phyloP scores from a whole-genome alignment of 2,329 filamentous ascomycete genomes.

The Fusarium ramigenum region DNA sequence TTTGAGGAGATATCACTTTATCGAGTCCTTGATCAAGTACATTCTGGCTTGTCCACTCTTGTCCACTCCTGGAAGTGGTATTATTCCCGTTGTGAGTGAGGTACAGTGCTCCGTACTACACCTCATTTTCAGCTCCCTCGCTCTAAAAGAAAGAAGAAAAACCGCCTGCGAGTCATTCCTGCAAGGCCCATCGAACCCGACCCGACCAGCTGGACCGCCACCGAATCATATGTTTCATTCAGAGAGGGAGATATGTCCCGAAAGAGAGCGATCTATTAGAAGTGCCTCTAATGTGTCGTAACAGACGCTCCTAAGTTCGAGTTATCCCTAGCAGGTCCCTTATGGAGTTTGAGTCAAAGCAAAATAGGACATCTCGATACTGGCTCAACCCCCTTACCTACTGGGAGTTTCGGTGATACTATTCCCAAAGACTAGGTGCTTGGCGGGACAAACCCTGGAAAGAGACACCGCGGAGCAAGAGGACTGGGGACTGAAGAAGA shows the following conservation, averaged over 20 bases:
- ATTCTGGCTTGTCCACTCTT: background rate
- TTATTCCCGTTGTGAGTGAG: background rate
- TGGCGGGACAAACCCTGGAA: too few relatives aligned
- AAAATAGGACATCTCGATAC: too few relatives aligned
- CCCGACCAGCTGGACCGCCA: constrained; percentile 12
- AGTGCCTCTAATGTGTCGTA: background rate
- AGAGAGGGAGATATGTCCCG: background rate
- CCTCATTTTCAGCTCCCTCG: background rate
- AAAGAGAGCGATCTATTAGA: background rate
- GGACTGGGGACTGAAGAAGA: background rate
- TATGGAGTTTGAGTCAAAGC: too few relatives aligned
- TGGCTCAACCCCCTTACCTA: too few relatives aligned
- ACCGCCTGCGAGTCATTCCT: constrained; percentile 25
- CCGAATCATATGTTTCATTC: constrained; percentile 22
- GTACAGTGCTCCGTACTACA: background rate
- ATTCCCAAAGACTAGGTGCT: too few relatives aligned
- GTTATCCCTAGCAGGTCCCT: too few relatives aligned
- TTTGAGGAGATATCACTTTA: background rate
- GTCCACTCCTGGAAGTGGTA: background rate
- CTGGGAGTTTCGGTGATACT: too few relatives aligned
- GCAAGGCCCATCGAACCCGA: constrained; percentile 9
- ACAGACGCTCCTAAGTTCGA: background rate
- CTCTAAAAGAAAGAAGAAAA: background rate
- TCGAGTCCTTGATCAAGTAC: background rate
- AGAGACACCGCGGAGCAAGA: background rate